phyloP scores from a whole-genome alignment of 148 eudicot genomes.

The Limonium bicolor region DNA sequence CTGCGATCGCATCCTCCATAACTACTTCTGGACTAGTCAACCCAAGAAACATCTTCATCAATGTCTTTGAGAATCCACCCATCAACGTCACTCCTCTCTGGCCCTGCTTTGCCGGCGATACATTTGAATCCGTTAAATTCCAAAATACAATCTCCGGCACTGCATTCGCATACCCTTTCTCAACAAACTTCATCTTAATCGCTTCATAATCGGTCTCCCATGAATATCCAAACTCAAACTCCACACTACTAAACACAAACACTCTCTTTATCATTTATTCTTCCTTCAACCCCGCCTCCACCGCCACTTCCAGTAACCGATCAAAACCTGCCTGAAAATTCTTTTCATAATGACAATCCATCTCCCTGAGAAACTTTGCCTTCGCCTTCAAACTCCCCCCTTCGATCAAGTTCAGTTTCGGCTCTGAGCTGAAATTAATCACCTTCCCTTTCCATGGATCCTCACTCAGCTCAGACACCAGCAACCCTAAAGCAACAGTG shows the following conservation, averaged over 20 bases:
- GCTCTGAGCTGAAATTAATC: slow-evolving; percentile 6
- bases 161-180: slow-evolving; percentile 8
- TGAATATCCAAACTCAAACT: not conserved
- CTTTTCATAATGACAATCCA: slow-evolving; percentile 5
- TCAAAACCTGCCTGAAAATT: slow-evolving; percentile 14
- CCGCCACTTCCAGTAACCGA: slow-evolving; percentile 5
- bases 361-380: not conserved
- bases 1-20: slow-evolving; percentile 8
- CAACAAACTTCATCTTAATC: slow-evolving; percentile 6
- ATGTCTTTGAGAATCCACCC: slow-evolving; percentile 12
- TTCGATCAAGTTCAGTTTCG: not conserved
- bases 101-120: slow-evolving; percentile 1
- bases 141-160: slow-evolving; percentile 17
- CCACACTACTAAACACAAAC: slow-evolving; percentile 10
- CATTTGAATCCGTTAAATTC: slow-evolving; percentile 11
- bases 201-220: slow-evolving; percentile 14
- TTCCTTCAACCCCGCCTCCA: slow-evolving; percentile 3
- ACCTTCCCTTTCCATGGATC: slow-evolving; percentile 16
- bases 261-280: slow-evolving; percentile 10
- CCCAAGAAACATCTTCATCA: slow-evolving; percentile 8
- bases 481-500: slow-evolving; percentile 1
- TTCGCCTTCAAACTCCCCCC: slow-evolving; percentile 2
- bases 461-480: slow-evolving; percentile 12
- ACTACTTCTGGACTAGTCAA: slow-evolving; percentile 1
- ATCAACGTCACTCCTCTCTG: slow-evolving; percentile 11